A percentile compares a stretch with the other conserved stretches of the same genome.
Conservation (phyloP, 768 basidiomycete species). For the Phaeolepiota aurea region DNA sequence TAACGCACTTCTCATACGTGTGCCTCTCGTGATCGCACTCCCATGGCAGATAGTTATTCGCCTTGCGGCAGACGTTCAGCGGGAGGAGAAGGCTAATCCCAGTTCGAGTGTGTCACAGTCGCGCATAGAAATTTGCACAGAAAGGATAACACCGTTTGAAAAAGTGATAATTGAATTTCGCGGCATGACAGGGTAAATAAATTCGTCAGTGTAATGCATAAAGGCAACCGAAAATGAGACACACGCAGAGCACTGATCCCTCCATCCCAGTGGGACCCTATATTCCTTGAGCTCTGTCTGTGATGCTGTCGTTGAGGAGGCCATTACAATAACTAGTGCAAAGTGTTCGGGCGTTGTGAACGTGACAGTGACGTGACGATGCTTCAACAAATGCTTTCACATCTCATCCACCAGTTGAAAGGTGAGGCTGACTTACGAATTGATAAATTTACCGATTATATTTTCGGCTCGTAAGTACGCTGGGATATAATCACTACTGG, state of each 20-base stretch:
- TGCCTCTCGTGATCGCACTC: conserved; percentile 87
- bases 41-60: conserved; percentile 81
- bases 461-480: too few species aligned
- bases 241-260: conserved; percentile 88
- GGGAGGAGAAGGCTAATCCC: conserved; percentile 80
- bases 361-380: too few species aligned
- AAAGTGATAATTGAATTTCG: background rate
- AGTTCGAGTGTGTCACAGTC: conserved; percentile 1
- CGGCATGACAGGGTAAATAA: conserved; percentile 1
- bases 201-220: conserved; percentile 1
- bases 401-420: too few species aligned
- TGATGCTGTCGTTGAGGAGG: conserved; percentile 72
- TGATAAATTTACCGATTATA: too few species aligned
- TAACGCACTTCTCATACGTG: conserved; percentile 75
- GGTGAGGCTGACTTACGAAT: too few species aligned
- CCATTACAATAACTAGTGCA: conserved; percentile 30
- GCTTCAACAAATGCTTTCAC: too few species aligned
- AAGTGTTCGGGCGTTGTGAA: background rate
- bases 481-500: background rate
- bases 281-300: conserved; percentile 74
- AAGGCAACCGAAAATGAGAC: conserved; percentile 21
- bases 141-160: conserved; percentile 1
- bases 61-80: conserved; percentile 77
- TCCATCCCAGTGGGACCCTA: conserved; percentile 72
- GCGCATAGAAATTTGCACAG: background rate